These are phyloP conservation scores for Thielaviopsis punctulata DNA, from an alignment of 2,329 filamentous ascomycete species.

Conservation along the genomic window DNA sequence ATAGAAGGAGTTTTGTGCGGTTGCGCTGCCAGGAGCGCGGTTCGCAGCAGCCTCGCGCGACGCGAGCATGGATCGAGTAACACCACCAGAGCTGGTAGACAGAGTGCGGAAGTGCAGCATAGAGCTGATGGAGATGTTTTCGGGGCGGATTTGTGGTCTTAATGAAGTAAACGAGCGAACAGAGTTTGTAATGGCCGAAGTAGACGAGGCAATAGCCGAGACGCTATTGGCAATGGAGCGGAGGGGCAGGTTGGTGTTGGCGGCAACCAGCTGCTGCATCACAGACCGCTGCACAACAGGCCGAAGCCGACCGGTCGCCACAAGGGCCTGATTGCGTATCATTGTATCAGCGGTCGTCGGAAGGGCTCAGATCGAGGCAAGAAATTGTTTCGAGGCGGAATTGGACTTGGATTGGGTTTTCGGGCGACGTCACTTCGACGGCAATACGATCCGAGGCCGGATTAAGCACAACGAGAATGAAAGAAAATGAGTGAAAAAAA, in stretches of 20 bases:
- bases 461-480: not conserved
- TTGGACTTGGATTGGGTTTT: not conserved
- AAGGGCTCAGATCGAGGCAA: not conserved
- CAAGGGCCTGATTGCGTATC: slow-evolving; percentile 10
- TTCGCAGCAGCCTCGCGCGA: slow-evolving; percentile 85
- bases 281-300: slow-evolving; percentile 7
- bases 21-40: slow-evolving; percentile 73
- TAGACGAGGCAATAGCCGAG: slow-evolving; percentile 2
- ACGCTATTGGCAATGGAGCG: slow-evolving; percentile 2
- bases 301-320: slow-evolving; percentile 9
- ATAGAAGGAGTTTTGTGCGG: slow-evolving; percentile 86
- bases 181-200: slow-evolving; percentile 16
- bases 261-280: slow-evolving; percentile 8
- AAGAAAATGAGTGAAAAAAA: not conserved
- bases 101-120: slow-evolving; percentile 7
- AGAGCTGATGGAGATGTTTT: not conserved
- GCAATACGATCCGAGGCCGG: not conserved
- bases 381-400: not conserved
- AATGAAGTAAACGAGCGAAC: slow-evolving; percentile 10
- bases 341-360: slow-evolving; percentile 1
- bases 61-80: slow-evolving; percentile 52
- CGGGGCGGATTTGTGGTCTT: not conserved
- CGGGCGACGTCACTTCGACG: not conserved
- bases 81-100: slow-evolving; percentile 25
- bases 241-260: slow-evolving; percentile 7